These are phyloP conservation scores for Lycium ferocissimum DNA, from an alignment of 257 asterid species.

Conservation along the genomic window DNA sequence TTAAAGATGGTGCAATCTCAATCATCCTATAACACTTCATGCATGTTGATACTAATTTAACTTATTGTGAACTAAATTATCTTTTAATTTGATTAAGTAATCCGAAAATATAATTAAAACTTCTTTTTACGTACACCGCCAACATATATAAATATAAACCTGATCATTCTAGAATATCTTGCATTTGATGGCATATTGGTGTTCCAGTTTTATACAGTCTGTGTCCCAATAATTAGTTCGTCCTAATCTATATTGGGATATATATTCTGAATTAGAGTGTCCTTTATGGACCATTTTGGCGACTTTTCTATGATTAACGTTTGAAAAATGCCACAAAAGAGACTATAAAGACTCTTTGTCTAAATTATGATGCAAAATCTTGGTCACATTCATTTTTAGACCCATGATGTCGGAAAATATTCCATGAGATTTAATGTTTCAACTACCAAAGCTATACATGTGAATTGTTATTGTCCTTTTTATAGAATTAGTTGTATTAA, in stretches of 20 bases:
- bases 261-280: background rate
- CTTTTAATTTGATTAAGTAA: too few species aligned
- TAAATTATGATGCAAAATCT: background rate
- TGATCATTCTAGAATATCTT: background rate
- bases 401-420: conserved; percentile 17
- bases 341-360: background rate
- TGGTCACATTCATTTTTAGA: conserved; percentile 13
- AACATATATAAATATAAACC: too few species aligned
- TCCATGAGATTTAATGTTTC: conserved; percentile 8
- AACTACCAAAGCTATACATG: background rate
- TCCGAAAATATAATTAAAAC: too few species aligned
- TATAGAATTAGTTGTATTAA: background rate
- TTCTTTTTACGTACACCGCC: too few species aligned
- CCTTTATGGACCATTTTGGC: background rate
- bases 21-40: too few species aligned
- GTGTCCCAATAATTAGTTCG: background rate
- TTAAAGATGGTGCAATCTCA: background rate
- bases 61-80: background rate
- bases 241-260: background rate
- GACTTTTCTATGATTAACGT: too few species aligned
- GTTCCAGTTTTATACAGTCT: background rate
- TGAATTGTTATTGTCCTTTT: conserved; percentile 25
- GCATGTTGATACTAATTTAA: background rate
- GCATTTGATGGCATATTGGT: background rate
- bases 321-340: background rate